Evolutionary conservation across 345 rosid species (phyloP).

Genomic region (Laguncularia racemosa): DNA sequence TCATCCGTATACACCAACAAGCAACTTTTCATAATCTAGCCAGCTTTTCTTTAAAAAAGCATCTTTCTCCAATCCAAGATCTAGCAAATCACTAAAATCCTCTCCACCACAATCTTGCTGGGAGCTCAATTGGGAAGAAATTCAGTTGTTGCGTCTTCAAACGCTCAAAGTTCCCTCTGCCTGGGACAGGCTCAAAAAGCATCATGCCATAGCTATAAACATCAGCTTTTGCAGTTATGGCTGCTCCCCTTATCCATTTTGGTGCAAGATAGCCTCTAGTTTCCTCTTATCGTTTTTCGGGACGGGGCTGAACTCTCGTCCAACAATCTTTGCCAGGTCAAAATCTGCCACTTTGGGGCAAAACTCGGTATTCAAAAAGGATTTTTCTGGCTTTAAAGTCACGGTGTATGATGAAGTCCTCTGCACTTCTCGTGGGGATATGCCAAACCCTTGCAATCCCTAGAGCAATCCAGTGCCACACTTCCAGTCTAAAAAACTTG

Average conservation of each 20-base stretch:
- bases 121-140: constrained; percentile 58
- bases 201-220: constrained; percentile 82
- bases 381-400: constrained; percentile 79
- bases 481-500: constrained; percentile 39
- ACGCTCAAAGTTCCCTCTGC: constrained; percentile 55
- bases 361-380: constrained; percentile 47
- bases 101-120: constrained; percentile 27
- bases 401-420: constrained; percentile 73
- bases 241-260: constrained; percentile 72
- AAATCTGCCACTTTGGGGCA: constrained; percentile 75
- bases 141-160: constrained; percentile 30
- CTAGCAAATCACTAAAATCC: constrained; percentile 37
- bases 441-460: constrained; percentile 63
- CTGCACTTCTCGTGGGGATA: constrained; percentile 70
- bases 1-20: constrained; percentile 76
- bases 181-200: constrained; percentile 64
- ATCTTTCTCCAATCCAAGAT: constrained; percentile 27
- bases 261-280: constrained; percentile 85
- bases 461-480: constrained; percentile 46
- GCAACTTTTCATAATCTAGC: constrained; percentile 52
- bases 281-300: constrained; percentile 72
- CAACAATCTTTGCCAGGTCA: constrained; percentile 67
- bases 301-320: constrained; percentile 68
- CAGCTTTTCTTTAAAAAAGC: constrained; percentile 48
- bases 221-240: constrained; percentile 67